Base-by-base conservation (phyloP, 768 basidiomycete species). In the Boletus insuetus region DNA sequence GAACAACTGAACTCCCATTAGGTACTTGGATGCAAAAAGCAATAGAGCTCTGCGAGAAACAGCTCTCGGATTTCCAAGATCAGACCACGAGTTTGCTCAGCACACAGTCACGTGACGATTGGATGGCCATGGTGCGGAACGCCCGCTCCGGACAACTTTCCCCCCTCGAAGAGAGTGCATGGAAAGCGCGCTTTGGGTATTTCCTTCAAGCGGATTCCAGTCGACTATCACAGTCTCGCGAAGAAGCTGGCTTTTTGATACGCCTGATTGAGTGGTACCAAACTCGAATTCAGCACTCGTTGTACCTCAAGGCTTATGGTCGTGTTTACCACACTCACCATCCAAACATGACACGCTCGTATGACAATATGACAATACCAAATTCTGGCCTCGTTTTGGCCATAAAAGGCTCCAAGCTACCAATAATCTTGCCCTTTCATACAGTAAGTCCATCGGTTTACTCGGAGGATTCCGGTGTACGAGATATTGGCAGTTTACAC, bases 351-450 rank as follows among this genome's bases (percentile, higher is more conserved):
- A 46, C 57, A 31, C 53, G 35, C 31, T 50, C 49, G n/a, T 53
- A 45, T 38, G 55, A 44, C 51, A 55, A 37, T 40, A 50, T 44
- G 47, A 42, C 44, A 10, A 60, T 62, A n/a, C 66, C 64, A 50
- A 42, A 57, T 42, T 58, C 62, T 32, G 39, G 50, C 50, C 49
- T 69, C 46, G 39, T 66, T 46, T 54, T 59, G 22, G 49, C 58
- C 42, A 63, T 75, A 39, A 64, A 64, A 49, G 51, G 64, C 17
- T 73, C 71, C 13, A 66, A 62, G 6, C 62, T 77, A 8, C 77
- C 77, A 3, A 70, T 74, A 26, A 75, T 81, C 19, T 58, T 81
- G 8, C 80, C 80, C 1, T 81, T 81, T 63, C 77, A 81, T 48
- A 78, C 78, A 24, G 78, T 79, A 51, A 54, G 76, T 54, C 19